Conservation (phyloP, 2,329 filamentous ascomycete species). For the Paecilomyces formosus region DNA sequence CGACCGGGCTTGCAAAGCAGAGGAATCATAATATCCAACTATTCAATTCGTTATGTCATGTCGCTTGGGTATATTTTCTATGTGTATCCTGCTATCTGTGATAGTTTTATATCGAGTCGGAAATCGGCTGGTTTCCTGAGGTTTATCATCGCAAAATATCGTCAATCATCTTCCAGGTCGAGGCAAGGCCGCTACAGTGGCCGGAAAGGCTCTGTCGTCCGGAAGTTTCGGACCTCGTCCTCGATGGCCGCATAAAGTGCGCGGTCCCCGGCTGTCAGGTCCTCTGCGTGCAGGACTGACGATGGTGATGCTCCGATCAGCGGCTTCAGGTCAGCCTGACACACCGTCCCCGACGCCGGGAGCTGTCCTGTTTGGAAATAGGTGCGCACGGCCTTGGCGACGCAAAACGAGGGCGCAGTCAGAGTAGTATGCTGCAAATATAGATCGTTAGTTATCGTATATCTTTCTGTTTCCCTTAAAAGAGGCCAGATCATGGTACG, state of each 20-base stretch:
- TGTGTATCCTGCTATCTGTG: background rate
- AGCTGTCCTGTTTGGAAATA: conserved; percentile 25
- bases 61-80: background rate
- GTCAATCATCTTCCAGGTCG: background rate
- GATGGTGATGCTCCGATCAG: conserved; percentile 10
- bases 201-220: background rate
- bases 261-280: background rate
- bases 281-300: background rate
- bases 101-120: background rate
- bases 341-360: conserved; percentile 17
- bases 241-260: conserved; percentile 1
- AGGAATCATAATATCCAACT: background rate
- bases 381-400: conserved; percentile 16
- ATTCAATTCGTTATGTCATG: background rate
- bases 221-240: background rate
- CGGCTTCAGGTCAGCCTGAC: conserved; percentile 19
- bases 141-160: background rate
- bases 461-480: background rate
- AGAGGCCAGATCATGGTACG: no score
- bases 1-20: background rate
- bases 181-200: background rate
- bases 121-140: background rate
- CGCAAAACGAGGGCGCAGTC: conserved; percentile 16
- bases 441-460: background rate
- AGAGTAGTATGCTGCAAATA: conserved; percentile 16